These are phyloP conservation scores for Ogataea thermomethanolica DNA, from an alignment of 805 yeast genomes.

Conservation along the genomic window DNA sequence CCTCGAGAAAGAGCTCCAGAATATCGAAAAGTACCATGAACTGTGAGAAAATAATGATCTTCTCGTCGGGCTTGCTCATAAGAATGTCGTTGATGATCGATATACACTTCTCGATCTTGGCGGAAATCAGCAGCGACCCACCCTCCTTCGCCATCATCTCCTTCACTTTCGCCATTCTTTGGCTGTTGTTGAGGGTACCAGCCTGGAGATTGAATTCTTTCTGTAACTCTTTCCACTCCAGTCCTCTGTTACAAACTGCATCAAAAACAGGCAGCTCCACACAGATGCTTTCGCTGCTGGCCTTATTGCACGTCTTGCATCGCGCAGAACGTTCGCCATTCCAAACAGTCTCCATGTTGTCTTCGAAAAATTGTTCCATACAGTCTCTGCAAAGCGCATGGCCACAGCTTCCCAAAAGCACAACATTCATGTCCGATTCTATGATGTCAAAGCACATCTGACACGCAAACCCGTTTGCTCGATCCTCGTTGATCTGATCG, in stretches of 20 bases:
- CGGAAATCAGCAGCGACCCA: constrained; percentile 54
- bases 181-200: constrained; percentile 23
- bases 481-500: constrained; percentile 34
- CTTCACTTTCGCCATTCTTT: constrained; percentile 28
- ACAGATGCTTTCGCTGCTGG: constrained; percentile 36
- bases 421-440: constrained; percentile 40
- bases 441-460: constrained; percentile 61
- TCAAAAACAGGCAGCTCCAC: constrained; percentile 52
- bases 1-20: constrained; percentile 48
- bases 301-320: constrained; percentile 53
- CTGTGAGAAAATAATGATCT: constrained; percentile 80
- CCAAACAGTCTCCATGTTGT: constrained; percentile 34
- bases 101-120: constrained; percentile 64
- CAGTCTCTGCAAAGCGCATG: constrained; percentile 68
- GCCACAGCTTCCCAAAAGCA: constrained; percentile 63
- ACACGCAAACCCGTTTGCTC: constrained; percentile 47
- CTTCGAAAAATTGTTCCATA: constrained; percentile 48
- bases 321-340: constrained; percentile 37
- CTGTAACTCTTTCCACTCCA: constrained; percentile 24
- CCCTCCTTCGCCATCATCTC: constrained; percentile 31
- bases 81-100: constrained; percentile 53
- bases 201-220: constrained; percentile 21
- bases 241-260: constrained; percentile 36
- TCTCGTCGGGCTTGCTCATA: constrained; percentile 54
- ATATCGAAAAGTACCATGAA: constrained; percentile 78